phyloP scores from a whole-genome alignment of 2,329 filamentous ascomycete species.

The Penicillium sp. region DNA sequence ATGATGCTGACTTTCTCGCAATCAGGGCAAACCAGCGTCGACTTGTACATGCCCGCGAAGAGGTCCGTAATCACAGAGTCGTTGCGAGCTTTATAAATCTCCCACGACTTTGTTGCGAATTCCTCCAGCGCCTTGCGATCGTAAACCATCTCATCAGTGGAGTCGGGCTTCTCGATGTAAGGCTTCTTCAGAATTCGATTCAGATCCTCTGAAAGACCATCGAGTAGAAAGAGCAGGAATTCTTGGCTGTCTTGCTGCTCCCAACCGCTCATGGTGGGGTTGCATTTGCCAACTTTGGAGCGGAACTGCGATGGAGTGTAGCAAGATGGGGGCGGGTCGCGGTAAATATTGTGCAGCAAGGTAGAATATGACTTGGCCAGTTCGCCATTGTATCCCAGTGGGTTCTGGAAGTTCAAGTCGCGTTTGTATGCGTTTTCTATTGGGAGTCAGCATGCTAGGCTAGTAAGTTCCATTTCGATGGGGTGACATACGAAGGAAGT shows the following conservation, averaged over 20 bases:
- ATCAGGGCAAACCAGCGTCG: constrained; percentile 82
- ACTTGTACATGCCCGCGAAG: constrained; percentile 98
- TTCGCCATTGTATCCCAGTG: constrained; percentile 74
- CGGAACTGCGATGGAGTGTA: constrained; percentile 80
- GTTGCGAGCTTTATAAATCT: constrained; percentile 85
- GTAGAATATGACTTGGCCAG: constrained; percentile 79
- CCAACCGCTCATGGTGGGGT: constrained; percentile 84
- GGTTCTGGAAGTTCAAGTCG: constrained; percentile 81
- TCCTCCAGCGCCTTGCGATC: constrained; percentile 72
- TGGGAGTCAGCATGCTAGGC: not conserved
- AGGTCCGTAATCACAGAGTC: constrained; percentile 93
- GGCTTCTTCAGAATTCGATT: constrained; percentile 93
- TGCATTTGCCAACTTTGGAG: constrained; percentile 69
- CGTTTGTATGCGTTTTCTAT: constrained; percentile 58
- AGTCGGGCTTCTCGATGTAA: constrained; percentile 95
- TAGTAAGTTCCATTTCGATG: not conserved
- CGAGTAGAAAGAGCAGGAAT: constrained; percentile 88
- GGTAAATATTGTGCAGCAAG: constrained; percentile 72
- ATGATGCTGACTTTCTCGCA: constrained; percentile 97
- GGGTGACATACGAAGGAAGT: constrained; percentile 59
- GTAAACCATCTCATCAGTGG: constrained; percentile 89
- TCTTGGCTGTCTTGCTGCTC: constrained; percentile 97
- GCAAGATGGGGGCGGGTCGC: constrained; percentile 58
- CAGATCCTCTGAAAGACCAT: constrained; percentile 89
- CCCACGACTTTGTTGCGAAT: constrained; percentile 83